Conservation (phyloP, 495 filamentous ascomycete species). For the Penicillium arizonense region DNA sequence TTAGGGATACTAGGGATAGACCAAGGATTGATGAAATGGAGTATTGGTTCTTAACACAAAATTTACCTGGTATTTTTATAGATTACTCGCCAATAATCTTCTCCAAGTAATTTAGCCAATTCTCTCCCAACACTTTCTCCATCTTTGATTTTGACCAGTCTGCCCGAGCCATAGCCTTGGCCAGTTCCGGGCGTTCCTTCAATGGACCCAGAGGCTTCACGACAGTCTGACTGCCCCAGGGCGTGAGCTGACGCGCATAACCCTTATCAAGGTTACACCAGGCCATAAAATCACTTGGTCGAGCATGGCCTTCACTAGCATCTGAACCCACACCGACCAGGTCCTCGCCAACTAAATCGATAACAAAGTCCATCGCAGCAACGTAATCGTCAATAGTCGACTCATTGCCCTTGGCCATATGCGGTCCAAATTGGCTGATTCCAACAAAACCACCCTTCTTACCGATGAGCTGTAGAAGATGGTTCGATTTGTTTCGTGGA, state of each 20-base stretch:
- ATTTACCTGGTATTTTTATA: too few relatives aligned
- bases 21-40: too few relatives aligned
- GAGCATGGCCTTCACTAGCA: constrained; percentile 2
- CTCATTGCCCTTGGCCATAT: constrained; percentile 14
- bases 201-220: constrained; percentile 11
- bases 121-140: constrained; percentile 15
- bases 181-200: constrained; percentile 8
- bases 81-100: constrained; percentile 2
- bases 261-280: constrained; percentile 15
- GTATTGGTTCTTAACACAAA: too few relatives aligned
- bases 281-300: constrained; percentile 10
- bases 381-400: constrained; percentile 13
- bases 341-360: constrained; percentile 6
- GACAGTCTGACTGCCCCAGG: constrained; percentile 7
- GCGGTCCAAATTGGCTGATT: constrained; percentile 10
- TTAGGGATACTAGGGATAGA: too few relatives aligned
- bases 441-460: constrained; percentile 10
- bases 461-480: constrained; percentile 7
- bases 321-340: constrained; percentile 1
- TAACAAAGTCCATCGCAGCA: constrained; percentile 11
- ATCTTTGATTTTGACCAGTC: constrained; percentile 16
- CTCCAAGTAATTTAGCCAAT: constrained; percentile 7
- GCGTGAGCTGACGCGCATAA: constrained; percentile 1
- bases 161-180: constrained; percentile 15
- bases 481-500: constrained; percentile 7